Percentiles rank a stretch among this genome's conserved stretches.
These are phyloP conservation scores for Pleurotus eryngii DNA, from an alignment of 768 basidiomycete genomes.

Conservation along the genomic window DNA sequence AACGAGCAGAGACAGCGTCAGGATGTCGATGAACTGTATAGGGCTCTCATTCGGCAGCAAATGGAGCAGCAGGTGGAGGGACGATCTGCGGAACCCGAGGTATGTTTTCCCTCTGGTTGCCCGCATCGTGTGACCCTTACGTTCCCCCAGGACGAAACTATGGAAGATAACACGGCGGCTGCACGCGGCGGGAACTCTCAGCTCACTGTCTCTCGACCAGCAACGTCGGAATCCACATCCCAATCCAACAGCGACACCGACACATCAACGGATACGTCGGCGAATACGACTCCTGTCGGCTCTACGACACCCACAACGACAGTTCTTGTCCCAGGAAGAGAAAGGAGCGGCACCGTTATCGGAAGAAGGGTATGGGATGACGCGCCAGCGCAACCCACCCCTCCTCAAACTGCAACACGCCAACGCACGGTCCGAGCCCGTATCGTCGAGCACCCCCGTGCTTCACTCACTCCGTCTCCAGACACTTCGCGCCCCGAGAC, in stretches of 20 bases:
- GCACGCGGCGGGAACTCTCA: constrained; percentile 16
- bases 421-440: constrained; percentile 28
- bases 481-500: constrained; percentile 63
- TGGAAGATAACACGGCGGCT: constrained; percentile 20
- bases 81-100: constrained; percentile 2
- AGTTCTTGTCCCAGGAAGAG: constrained; percentile 58
- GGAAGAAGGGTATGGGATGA: constrained; percentile 61
- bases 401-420: constrained; percentile 17
- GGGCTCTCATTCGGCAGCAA: constrained; percentile 53
- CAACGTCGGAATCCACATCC: constrained; percentile 17
- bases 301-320: constrained; percentile 58
- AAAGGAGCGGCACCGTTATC: constrained; percentile 74
- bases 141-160: constrained; percentile 17
- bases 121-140: neutral
- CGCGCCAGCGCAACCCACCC: constrained; percentile 11
- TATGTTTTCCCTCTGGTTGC: constrained; percentile 7
- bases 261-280: constrained; percentile 59
- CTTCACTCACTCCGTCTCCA: constrained; percentile 36
- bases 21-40: constrained; percentile 53
- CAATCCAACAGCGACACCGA: constrained; percentile 54
- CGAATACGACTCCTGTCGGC: constrained; percentile 55
- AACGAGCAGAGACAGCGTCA: constrained; percentile 52
- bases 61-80: constrained; percentile 15
- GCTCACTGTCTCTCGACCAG: constrained; percentile 16
- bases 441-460: constrained; percentile 12